A percentile compares a stretch with the other conserved stretches of the same genome.
Evolutionary conservation across 2,329 filamentous ascomycete species (phyloP).

Genomic region (Xylariaceae sp.): DNA sequence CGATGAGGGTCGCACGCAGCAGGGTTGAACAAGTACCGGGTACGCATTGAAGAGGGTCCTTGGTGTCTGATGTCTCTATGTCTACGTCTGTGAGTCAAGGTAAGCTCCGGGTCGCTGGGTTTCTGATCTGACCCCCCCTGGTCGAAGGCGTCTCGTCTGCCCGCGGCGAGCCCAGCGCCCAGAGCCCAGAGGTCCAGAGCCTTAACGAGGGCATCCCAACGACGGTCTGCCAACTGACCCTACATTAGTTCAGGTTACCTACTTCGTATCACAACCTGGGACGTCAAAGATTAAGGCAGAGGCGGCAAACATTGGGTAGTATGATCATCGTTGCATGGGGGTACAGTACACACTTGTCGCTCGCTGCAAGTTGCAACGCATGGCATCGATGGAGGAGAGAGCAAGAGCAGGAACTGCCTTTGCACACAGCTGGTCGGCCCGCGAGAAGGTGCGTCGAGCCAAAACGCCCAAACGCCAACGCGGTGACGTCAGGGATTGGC

Average conservation of each 20-base stretch:
- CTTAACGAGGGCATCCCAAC: background rate
- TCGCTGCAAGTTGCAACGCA: background rate
- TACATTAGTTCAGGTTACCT: background rate
- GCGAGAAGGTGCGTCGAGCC: conserved; percentile 3
- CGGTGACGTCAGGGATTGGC: conserved; percentile 15
- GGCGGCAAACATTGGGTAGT: background rate
- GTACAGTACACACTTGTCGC: background rate
- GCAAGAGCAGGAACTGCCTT: too few species aligned
- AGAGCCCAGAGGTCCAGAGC: background rate
- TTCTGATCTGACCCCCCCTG: background rate
- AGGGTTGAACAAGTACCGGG: background rate
- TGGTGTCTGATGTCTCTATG: background rate
- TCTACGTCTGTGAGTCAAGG: background rate
- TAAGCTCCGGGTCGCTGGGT: background rate
- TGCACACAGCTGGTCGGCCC: background rate
- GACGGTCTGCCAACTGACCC: background rate
- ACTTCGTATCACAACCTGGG: background rate
- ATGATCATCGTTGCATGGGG: conserved; percentile 1
- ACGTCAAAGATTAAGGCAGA: background rate
- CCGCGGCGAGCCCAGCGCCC: background rate
- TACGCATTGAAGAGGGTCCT: background rate
- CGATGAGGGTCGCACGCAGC: background rate
- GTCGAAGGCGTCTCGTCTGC: background rate
- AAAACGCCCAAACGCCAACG: background rate
- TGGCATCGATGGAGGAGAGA: background rate